phyloP scores from a whole-genome alignment of 805 yeast species.

The Myxozyma lipomycoides region DNA sequence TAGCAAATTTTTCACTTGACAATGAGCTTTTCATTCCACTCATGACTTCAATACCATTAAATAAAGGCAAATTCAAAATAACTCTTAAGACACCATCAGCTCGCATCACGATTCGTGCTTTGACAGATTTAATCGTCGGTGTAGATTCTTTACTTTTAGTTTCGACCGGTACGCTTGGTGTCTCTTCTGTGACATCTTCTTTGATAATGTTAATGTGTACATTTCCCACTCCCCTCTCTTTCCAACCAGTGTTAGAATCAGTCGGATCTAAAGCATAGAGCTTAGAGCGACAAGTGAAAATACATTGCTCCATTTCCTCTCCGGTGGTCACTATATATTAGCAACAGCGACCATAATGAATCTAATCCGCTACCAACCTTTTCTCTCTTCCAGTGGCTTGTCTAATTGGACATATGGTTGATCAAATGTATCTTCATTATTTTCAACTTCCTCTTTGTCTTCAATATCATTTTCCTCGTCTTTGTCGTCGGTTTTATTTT shows the following conservation, averaged over 20 bases:
- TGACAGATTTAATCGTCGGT: slow-evolving; percentile 25
- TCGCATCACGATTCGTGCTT: slow-evolving; percentile 80
- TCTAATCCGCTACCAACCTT: slow-evolving; percentile 3
- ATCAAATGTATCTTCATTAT: slow-evolving; percentile 31
- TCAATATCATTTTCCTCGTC: slow-evolving; percentile 28
- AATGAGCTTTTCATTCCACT: slow-evolving; percentile 86
- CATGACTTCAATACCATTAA: slow-evolving; percentile 51
- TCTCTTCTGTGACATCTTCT: slow-evolving; percentile 1
- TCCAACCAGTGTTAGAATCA: slow-evolving; percentile 73
- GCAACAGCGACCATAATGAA: background rate
- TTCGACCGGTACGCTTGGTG: too few relatives aligned
- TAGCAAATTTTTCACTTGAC: slow-evolving; percentile 74
- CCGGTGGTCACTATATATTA: slow-evolving; percentile 66
- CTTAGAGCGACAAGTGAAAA: slow-evolving; percentile 70
- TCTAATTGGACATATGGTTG: slow-evolving; percentile 36
- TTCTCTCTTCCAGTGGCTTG: slow-evolving; percentile 32
- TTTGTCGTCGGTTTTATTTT: slow-evolving; percentile 5
- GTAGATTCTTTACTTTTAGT: slow-evolving; percentile 1
- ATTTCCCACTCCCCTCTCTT: slow-evolving; percentile 87
- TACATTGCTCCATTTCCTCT: slow-evolving; percentile 76
- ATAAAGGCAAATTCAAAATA: slow-evolving; percentile 69
- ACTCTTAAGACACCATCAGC: slow-evolving; percentile 81
- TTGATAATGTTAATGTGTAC: slow-evolving; percentile 64
- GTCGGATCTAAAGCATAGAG: slow-evolving; percentile 69
- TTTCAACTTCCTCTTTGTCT: slow-evolving; percentile 23